Base-by-base conservation (phyloP, 2,329 filamentous ascomycete species). In the Neoascochyta sp. region DNA sequence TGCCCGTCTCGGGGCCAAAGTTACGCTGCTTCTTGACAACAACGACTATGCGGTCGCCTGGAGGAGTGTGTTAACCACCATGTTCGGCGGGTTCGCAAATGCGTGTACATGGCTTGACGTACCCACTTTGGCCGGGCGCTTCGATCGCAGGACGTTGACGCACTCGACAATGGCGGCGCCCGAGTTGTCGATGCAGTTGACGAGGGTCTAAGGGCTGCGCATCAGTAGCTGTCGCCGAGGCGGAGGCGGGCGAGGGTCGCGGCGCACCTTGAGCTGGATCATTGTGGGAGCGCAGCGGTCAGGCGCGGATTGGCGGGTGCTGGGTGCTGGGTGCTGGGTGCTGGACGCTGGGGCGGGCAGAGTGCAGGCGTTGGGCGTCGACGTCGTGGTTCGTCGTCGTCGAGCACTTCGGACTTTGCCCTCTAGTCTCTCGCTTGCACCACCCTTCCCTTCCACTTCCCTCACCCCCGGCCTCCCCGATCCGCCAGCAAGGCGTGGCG, bases 141-240 rank as follows among this genome's bases (percentile, higher is more conserved):
- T 94, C 71, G 90, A 92, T 59, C 86, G 86, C 56, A 98, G 73
- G 43, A 96, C 84, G 63, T 90, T 83, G 63, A 84, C 86, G 70
- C 92, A 98, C 72, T 98, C 92, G 69, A 96, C 92, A 49, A 98
- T 75, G 54, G 92, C 89, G 51, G 92, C 92, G 63, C 92, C 92
- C 47, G 92, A 96, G 74, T 95, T 98, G 82, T 98, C 92, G 79
- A 98, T 96, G 81, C 92, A 96, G 70, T 92, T 95, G 56, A 98
- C 78, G 79, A 98, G 87, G 63, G 89, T 85, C 92, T 71, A 65
- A 45, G 69, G 40, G 36, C 22, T 36, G 24, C 43, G 48, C 86
- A 95, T 96, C 43, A 57, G 58, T 40, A 42, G 27, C 36, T 35
- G 36, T 41, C 32, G 22, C 15, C 15, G 10, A 11, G 19, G n/a